Conservation (phyloP, 805 yeast genomes). For the Barnettozyma wickerhamii region DNA sequence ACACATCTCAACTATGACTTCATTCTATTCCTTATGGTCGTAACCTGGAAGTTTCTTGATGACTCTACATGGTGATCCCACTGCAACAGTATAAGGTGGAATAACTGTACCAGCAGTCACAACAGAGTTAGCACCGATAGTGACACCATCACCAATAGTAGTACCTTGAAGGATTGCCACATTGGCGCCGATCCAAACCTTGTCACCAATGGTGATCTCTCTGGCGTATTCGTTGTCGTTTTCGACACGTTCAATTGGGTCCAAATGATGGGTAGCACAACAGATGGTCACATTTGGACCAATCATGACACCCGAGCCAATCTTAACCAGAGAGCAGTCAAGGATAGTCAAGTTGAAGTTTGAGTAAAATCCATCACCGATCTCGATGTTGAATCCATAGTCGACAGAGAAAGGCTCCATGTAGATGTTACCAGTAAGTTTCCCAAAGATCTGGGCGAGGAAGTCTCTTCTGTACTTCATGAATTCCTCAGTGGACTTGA, state of each 20-base stretch:
- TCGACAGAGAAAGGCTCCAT: constrained; percentile 57
- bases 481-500: constrained; percentile 24
- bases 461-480: constrained; percentile 33
- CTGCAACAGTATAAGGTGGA: constrained; percentile 51
- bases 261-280: constrained; percentile 64
- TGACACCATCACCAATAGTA: constrained; percentile 55
- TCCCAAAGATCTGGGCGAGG: constrained; percentile 44
- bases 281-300: constrained; percentile 61
- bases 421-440: constrained; percentile 31
- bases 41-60: constrained; percentile 28
- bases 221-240: constrained; percentile 44
- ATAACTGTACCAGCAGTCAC: constrained; percentile 48
- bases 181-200: constrained; percentile 65
- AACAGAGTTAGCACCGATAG: constrained; percentile 66
- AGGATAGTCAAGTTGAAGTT: constrained; percentile 52
- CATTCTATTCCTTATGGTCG: constrained; percentile 6
- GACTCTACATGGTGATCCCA: constrained; percentile 59
- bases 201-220: constrained; percentile 56
- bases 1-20: background rate
- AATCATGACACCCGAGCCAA: constrained; percentile 55
- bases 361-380: constrained; percentile 57
- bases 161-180: constrained; percentile 60
- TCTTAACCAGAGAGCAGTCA: constrained; percentile 55
- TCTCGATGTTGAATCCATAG: constrained; percentile 56
- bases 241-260: constrained; percentile 37